Percentiles rank a stretch among this genome's conserved stretches.
These are phyloP conservation scores for Helminthosporium solani DNA, from an alignment of 2,329 filamentous ascomycete genomes.

Conservation along the genomic window DNA sequence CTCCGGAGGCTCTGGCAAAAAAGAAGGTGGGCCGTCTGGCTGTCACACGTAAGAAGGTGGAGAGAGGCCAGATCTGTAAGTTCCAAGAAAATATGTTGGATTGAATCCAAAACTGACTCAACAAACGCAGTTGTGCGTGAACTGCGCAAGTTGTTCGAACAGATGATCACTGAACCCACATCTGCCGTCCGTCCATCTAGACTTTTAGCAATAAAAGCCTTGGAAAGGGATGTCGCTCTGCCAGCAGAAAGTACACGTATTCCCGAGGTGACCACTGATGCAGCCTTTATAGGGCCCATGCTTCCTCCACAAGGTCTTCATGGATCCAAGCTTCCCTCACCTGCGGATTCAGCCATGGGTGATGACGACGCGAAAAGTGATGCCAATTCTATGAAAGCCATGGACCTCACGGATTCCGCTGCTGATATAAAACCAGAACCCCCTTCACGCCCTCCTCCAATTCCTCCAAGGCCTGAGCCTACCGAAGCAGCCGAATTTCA, in stretches of 20 bases:
- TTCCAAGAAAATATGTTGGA: conserved; percentile 18
- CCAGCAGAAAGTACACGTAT: conserved; percentile 47
- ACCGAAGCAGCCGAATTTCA: conserved; percentile 39
- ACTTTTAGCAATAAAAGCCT: conserved; percentile 75
- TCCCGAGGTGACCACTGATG: conserved; percentile 12
- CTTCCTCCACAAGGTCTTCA: conserved; percentile 34
- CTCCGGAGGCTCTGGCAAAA: conserved; percentile 60
- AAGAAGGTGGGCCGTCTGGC: conserved; percentile 76
- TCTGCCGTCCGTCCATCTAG: conserved; percentile 69
- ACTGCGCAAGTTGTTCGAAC: conserved; percentile 67
- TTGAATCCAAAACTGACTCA: background rate
- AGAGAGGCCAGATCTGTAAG: conserved; percentile 72
- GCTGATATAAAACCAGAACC: conserved; percentile 35
- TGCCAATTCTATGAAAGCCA: conserved; percentile 21
- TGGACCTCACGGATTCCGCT: conserved; percentile 12
- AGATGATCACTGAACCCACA: conserved; percentile 65
- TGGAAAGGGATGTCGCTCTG: conserved; percentile 55
- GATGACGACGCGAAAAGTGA: conserved; percentile 20
- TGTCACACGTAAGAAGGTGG: conserved; percentile 59
- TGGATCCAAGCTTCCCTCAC: conserved; percentile 4
- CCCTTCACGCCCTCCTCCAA: conserved; percentile 56
- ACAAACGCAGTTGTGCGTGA: conserved; percentile 66
- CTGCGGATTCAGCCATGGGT: conserved; percentile 29
- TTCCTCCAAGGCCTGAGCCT: conserved; percentile 55
- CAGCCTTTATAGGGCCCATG: conserved; percentile 47